These are phyloP conservation scores for Penicillium turbatum DNA, from an alignment of 495 filamentous ascomycete species.

Conservation along the genomic window DNA sequence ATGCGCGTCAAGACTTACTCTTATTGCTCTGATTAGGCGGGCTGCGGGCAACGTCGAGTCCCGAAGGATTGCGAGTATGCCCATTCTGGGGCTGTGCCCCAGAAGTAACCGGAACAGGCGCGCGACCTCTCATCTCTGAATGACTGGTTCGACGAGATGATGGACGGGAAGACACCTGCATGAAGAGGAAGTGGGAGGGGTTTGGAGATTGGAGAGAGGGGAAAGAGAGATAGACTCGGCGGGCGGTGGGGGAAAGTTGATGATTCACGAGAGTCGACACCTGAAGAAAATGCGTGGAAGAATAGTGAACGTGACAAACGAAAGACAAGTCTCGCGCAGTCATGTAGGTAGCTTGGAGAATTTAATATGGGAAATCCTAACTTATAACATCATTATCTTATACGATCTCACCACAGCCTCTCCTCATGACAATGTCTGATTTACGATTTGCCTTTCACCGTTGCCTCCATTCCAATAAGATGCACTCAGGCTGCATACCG, in stretches of 20 bases:
- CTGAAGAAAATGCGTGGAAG: neutral
- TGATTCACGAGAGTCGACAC: neutral
- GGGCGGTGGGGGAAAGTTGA: slow-evolving; percentile 15
- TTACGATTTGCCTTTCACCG: slow-evolving; percentile 15
- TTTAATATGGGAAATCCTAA: neutral
- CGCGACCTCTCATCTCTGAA: slow-evolving; percentile 44
- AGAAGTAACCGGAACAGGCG: slow-evolving; percentile 39
- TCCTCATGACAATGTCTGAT: slow-evolving; percentile 17
- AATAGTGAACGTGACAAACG: neutral
- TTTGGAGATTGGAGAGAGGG: slow-evolving; percentile 8
- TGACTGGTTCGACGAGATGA: slow-evolving; percentile 20
- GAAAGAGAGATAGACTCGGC: slow-evolving; percentile 16
- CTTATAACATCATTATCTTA: neutral
- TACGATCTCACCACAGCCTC: slow-evolving; percentile 3
- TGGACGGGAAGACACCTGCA: slow-evolving; percentile 25
- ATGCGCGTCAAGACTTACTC: slow-evolving; percentile 54
- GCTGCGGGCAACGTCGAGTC: slow-evolving; percentile 58
- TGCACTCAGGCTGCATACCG: neutral
- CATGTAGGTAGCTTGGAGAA: too few relatives aligned
- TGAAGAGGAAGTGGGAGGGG: slow-evolving; percentile 13
- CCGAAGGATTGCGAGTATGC: slow-evolving; percentile 45
- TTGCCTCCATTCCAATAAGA: slow-evolving; percentile 22
- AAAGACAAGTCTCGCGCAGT: too few relatives aligned
- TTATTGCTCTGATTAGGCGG: slow-evolving; percentile 68
- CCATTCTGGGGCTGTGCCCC: slow-evolving; percentile 39